Base-by-base conservation (phyloP, 2,329 filamentous ascomycete species). In the Claviceps pazoutovae region DNA sequence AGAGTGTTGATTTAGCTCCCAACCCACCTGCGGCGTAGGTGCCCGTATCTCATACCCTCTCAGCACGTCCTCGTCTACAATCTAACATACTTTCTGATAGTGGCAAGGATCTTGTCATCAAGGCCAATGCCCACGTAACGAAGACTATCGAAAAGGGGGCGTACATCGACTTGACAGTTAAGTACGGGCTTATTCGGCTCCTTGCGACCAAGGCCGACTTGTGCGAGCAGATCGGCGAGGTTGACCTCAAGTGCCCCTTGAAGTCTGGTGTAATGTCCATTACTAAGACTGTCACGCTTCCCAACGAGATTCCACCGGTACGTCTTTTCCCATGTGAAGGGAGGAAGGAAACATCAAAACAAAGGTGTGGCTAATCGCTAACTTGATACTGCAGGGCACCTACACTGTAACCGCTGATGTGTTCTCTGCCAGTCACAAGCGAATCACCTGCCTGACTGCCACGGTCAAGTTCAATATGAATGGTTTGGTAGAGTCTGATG, bases 341-440 rank as follows among this genome's bases (percentile, higher is more conserved):
- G 9, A 37, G 6, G 3, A 46, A 34, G 11, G 30, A 34, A 34
- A 34, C 19, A 8, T 17, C 19, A 37, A 13, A 8, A 46, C 8
- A 8, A 26, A n/a, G 3, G 5, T 14, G 21, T 21, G 2, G 13
- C 23, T 14, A 14, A 26, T 41, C 9, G 8, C 51, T 53, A 48
- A 54, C 48, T 30, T 26, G 30, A 5, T 38, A 4, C 17, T 4
- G 43, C 57, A 93, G 88, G 93, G 90, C 65, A 90, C 82, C 63
- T 98, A 96, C 76, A 86, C 79, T 17, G 93, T 98, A 38, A 71
- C 83, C 41, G 93, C 91, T 43, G 87, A 97, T 64, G 91, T 94
- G 48, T 84, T 80, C 69, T 88, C 80, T 58, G 75, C 73, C 55
- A 82, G 94, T 49, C 74, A 79, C 53, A 74, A 82, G 57, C 82